phyloP scores from a whole-genome alignment of 192 early-diverging fungal species.

The Podila minutissima region DNA sequence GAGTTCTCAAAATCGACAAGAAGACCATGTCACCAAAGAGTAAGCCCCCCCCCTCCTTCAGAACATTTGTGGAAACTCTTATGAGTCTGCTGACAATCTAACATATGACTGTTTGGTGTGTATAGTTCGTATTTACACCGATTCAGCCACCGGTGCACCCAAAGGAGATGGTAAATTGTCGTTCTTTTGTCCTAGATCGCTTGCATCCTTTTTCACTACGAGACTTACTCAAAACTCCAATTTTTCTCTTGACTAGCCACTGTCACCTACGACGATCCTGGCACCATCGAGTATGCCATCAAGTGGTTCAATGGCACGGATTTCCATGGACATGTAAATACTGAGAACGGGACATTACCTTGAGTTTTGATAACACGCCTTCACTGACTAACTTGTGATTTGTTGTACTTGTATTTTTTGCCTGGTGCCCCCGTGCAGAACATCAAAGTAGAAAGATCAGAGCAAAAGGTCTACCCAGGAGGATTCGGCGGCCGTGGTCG shows the following conservation, averaged over 20 bases:
- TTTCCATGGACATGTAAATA: slow-evolving; percentile 51
- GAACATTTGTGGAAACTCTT: background rate
- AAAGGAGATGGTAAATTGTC: slow-evolving; percentile 73
- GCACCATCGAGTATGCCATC: slow-evolving; percentile 74
- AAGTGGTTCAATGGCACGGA: slow-evolving; percentile 75
- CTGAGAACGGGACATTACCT: background rate
- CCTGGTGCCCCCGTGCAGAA: slow-evolving; percentile 26
- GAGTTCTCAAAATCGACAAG: slow-evolving; percentile 76
- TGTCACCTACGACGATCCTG: slow-evolving; percentile 80
- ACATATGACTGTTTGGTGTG: background rate
- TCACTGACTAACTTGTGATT: background rate
- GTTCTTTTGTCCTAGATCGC: background rate
- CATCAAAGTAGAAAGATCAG: slow-evolving; percentile 72
- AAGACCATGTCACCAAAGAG: slow-evolving; percentile 69
- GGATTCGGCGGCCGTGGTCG: slow-evolving; percentile 59
- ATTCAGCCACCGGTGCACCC: slow-evolving; percentile 67
- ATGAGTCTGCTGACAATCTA: no score
- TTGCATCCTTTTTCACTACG: background rate
- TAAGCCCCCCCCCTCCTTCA: slow-evolving; percentile 36
- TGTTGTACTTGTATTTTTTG: background rate
- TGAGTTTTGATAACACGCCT: background rate
- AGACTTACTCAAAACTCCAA: background rate
- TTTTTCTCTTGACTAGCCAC: slow-evolving; percentile 59
- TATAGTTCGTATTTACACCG: slow-evolving; percentile 76
- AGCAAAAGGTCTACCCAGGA: slow-evolving; percentile 58